Evolutionary conservation across 805 yeast genomes (phyloP).

Genomic region (Yarrowia divulgata): DNA sequence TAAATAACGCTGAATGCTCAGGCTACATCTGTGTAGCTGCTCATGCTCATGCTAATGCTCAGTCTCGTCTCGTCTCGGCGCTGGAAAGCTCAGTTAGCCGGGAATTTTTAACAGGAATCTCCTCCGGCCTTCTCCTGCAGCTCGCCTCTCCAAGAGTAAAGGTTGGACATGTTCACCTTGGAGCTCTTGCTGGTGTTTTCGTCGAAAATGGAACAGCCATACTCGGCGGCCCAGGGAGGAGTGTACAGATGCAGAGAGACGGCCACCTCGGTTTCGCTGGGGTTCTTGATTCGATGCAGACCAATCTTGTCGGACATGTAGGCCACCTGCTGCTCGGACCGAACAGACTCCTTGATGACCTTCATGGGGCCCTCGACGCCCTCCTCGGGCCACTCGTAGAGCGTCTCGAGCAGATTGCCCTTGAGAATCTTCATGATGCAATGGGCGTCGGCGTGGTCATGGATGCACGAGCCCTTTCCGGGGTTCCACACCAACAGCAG

Average conservation of each 20-base stretch:
- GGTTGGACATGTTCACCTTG: slow-evolving; percentile 64
- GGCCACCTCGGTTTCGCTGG: slow-evolving; percentile 54
- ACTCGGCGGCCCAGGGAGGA: slow-evolving; percentile 74
- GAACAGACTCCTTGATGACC: slow-evolving; percentile 46
- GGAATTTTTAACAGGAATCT: slow-evolving; percentile 17
- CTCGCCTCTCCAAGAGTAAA: slow-evolving; percentile 68
- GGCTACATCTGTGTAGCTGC: background rate
- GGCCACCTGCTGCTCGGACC: slow-evolving; percentile 57
- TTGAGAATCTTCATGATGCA: slow-evolving; percentile 74
- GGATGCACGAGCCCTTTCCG: slow-evolving; percentile 66
- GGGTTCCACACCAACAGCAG: slow-evolving; percentile 76
- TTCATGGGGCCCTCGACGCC: slow-evolving; percentile 44
- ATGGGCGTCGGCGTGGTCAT: slow-evolving; percentile 79
- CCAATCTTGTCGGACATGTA: slow-evolving; percentile 74
- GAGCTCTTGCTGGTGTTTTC: slow-evolving; percentile 58
- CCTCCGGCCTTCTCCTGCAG: slow-evolving; percentile 32
- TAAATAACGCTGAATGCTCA: slow-evolving; percentile 14
- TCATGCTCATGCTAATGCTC: slow-evolving; percentile 4
- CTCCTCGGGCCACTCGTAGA: slow-evolving; percentile 59
- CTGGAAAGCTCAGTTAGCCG: slow-evolving; percentile 12
- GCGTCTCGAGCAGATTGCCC: slow-evolving; percentile 64
- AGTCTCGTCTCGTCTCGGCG: background rate
- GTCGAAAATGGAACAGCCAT: slow-evolving; percentile 56
- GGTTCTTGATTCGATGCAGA: slow-evolving; percentile 67
- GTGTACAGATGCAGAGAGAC: slow-evolving; percentile 76